These are phyloP conservation scores for Cutaneotrichosporon sp. DNA, from an alignment of 1,284 basidiomycete species.

Conservation along the genomic window DNA sequence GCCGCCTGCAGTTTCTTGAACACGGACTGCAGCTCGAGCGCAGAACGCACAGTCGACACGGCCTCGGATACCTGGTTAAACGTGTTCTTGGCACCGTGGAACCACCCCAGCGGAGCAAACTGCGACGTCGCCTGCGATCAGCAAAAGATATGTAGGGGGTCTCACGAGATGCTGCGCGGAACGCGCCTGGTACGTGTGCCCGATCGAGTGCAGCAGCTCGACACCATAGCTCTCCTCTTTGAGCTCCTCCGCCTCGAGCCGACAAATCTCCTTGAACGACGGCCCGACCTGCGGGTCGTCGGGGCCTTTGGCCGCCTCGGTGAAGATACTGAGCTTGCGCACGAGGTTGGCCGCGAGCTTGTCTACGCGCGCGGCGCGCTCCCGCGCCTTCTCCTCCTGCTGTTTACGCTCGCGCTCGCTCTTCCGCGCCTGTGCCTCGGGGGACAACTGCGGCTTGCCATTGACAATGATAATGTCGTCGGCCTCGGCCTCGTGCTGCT, in stretches of 20 bases:
- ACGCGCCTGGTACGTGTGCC: constrained; percentile 81
- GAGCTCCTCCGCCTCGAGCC: constrained; percentile 80
- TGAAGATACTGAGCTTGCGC: constrained; percentile 84
- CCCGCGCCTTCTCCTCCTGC: constrained; percentile 71
- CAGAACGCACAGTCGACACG: constrained; percentile 59
- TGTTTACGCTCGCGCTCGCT: constrained; percentile 67
- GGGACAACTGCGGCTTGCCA: constrained; percentile 57
- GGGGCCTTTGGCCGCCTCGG: constrained; percentile 72
- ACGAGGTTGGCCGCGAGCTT: constrained; percentile 78
- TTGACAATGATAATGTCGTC: constrained; percentile 37
- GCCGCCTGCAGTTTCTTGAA: constrained; percentile 94
- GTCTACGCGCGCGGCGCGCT: constrained; percentile 69
- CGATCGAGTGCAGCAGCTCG: constrained; percentile 85
- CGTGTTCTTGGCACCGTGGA: constrained; percentile 89
- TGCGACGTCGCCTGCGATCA: constrained; percentile 56
- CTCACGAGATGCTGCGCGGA: constrained; percentile 53
- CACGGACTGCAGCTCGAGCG: constrained; percentile 86
- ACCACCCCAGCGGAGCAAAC: constrained; percentile 59
- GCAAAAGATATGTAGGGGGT: neutral
- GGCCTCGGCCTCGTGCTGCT: constrained; percentile 65
- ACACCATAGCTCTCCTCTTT: constrained; percentile 88
- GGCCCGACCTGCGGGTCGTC: constrained; percentile 60
- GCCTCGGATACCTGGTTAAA: constrained; percentile 91
- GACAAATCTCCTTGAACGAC: constrained; percentile 60
- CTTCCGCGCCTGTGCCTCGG: constrained; percentile 74